Conservation (phyloP, 352 stramenopile genomes). For the Blastocystis sp. region DNA sequence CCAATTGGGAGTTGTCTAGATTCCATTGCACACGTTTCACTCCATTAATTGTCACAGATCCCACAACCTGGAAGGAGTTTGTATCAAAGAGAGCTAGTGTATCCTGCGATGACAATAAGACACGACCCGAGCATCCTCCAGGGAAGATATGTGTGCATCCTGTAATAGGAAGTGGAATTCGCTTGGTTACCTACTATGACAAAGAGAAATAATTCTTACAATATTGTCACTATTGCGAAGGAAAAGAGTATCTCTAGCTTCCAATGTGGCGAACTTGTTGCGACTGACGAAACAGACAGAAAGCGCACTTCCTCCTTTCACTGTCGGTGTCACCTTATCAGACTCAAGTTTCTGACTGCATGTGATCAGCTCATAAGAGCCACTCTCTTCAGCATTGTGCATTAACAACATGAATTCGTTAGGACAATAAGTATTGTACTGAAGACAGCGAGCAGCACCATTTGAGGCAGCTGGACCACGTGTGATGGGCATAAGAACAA, state of each 20-base stretch:
- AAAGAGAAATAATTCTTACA: background rate
- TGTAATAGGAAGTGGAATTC: conserved; percentile 81
- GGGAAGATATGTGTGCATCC: conserved; percentile 81
- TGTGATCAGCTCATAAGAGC: conserved; percentile 93
- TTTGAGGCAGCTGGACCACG: conserved; percentile 76
- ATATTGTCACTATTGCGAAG: conserved; percentile 69
- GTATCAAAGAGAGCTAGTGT: conserved; percentile 97
- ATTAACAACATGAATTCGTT: conserved; percentile 89
- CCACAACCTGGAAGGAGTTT: conserved; percentile 89
- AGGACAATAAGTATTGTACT: conserved; percentile 93
- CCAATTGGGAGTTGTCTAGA: conserved; percentile 90
- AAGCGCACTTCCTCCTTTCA: conserved; percentile 87
- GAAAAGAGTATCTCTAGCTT: conserved; percentile 81
- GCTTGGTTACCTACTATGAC: conserved; percentile 87
- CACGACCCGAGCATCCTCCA: conserved; percentile 89
- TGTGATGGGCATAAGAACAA: conserved; percentile 70
- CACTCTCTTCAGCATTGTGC: conserved; percentile 89
- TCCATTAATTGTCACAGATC: conserved; percentile 88
- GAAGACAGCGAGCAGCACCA: conserved; percentile 85
- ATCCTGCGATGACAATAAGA: conserved; percentile 92
- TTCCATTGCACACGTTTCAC: conserved; percentile 97
- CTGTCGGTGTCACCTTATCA: conserved; percentile 81
- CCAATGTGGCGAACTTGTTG: conserved; percentile 95
- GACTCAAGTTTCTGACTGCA: conserved; percentile 79
- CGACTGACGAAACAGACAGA: conserved; percentile 92